phyloP scores from a whole-genome alignment of 2,329 filamentous ascomycete species.

The Achaetomium macrosporum region DNA sequence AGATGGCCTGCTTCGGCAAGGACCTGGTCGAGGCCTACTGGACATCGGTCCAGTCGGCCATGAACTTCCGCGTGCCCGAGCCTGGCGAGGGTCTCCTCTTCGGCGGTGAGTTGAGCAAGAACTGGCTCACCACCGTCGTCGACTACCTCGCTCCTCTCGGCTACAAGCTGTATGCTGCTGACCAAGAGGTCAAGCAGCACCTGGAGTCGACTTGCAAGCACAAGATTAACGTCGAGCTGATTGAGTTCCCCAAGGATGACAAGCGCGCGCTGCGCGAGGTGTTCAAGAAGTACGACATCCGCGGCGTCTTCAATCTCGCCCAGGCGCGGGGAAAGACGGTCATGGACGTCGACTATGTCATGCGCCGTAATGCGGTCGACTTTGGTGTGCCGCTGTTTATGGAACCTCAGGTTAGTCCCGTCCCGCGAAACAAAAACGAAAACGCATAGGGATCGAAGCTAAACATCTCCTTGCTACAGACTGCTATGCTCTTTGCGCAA shows the following conservation, averaged over 20 bases:
- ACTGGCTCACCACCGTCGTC: conserved; percentile 71
- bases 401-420: conserved; percentile 78
- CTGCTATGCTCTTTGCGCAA: conserved; percentile 88
- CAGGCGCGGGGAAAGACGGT: conserved; percentile 75
- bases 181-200: conserved; percentile 72
- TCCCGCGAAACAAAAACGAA: not conserved
- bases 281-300: conserved; percentile 94
- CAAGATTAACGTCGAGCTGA: conserved; percentile 71
- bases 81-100: conserved; percentile 93
- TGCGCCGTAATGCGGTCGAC: conserved; percentile 96
- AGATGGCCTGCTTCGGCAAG: conserved; percentile 98
- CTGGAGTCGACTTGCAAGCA: conserved; percentile 67
- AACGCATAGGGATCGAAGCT: too few species aligned
- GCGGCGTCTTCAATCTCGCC: conserved; percentile 92
- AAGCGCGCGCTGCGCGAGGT: conserved; percentile 92
- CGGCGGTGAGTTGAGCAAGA: conserved; percentile 71
- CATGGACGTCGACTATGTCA: conserved; percentile 93
- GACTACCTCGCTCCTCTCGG: conserved; percentile 83
- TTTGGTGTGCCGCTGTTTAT: conserved; percentile 97
- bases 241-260: conserved; percentile 94
- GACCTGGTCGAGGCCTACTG: conserved; percentile 96
- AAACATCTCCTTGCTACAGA: conserved; percentile 47
- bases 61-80: conserved; percentile 98
- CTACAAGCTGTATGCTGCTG: conserved; percentile 90
- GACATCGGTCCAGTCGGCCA: conserved; percentile 90